Evolutionary conservation across 129 eudicot genomes (phyloP).

Genomic region (Escallonia rubra): DNA sequence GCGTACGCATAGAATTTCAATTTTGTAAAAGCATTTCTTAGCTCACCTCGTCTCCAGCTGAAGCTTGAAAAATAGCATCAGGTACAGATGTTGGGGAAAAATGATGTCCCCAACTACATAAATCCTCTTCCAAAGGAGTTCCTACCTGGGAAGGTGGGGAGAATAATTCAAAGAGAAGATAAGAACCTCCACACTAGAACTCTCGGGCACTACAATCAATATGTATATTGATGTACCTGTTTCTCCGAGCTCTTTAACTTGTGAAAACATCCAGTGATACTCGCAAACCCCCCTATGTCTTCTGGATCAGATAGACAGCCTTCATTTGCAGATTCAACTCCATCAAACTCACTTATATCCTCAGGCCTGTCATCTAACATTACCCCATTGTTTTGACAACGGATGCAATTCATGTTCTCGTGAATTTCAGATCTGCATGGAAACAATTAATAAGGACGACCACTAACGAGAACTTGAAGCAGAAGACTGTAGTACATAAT

Average conservation of each 20-base stretch:
- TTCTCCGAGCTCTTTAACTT: slow-evolving; percentile 70
- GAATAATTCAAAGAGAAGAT: neutral
- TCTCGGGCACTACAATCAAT: neutral
- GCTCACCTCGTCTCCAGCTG: slow-evolving; percentile 94
- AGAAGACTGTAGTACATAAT: neutral
- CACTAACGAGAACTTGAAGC: neutral
- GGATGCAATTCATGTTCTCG: slow-evolving; percentile 80
- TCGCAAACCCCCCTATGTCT: slow-evolving; percentile 94
- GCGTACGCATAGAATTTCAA: too few relatives aligned
- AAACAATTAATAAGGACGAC: neutral
- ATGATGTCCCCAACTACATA: slow-evolving; percentile 97
- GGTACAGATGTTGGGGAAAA: slow-evolving; percentile 65
- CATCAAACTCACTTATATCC: slow-evolving; percentile 7
- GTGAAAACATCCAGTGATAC: slow-evolving; percentile 80
- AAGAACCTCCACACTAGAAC: neutral
- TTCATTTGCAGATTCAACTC: slow-evolving; percentile 22
- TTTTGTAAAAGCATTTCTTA: neutral
- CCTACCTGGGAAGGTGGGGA: slow-evolving; percentile 41
- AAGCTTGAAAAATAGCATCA: slow-evolving; percentile 81
- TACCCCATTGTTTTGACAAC: slow-evolving; percentile 47
- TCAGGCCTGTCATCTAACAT: slow-evolving; percentile 11
- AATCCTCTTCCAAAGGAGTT: slow-evolving; percentile 90
- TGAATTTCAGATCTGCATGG: slow-evolving; percentile 84
- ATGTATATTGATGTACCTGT: slow-evolving; percentile 40
- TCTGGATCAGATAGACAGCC: slow-evolving; percentile 37